A percentile compares a stretch with the other conserved stretches of the same genome.
Evolutionary conservation across 306 rosid genomes (phyloP).

Genomic region (Alnus rubra): DNA sequence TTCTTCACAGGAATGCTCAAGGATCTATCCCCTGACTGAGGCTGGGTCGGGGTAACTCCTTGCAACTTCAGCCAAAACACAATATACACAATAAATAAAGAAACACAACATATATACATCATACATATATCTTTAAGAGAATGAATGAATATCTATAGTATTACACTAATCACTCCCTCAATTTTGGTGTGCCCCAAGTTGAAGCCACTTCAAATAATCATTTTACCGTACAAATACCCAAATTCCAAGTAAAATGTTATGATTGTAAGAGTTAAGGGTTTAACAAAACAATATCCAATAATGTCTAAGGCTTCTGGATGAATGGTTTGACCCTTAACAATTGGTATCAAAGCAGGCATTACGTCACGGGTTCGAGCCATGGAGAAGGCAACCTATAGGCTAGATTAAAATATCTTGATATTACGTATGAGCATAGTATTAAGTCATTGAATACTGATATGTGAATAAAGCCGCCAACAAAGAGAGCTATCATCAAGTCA

Average conservation of each 20-base stretch:
- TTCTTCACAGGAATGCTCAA: slow-evolving; percentile 46
- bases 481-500: too few species aligned
- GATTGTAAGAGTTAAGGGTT: too few species aligned
- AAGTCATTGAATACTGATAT: too few species aligned
- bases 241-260: background rate
- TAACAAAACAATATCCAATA: too few species aligned
- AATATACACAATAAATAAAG: background rate
- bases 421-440: too few species aligned
- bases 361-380: too few species aligned
- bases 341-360: too few species aligned
- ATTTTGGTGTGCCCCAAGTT: background rate
- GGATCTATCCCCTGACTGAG: slow-evolving; percentile 40
- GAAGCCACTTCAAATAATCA: slow-evolving; percentile 13
- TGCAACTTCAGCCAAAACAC: slow-evolving; percentile 38
- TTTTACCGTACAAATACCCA: slow-evolving; percentile 4
- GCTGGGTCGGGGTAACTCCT: slow-evolving; percentile 46
- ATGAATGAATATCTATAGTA: background rate
- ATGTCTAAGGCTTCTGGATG: too few species aligned
- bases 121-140: background rate
- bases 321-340: too few species aligned
- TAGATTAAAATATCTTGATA: too few species aligned
- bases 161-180: background rate
- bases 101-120: background rate
- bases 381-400: too few species aligned
- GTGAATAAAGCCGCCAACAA: too few species aligned